Conservation (phyloP, 257 asterid species). For the Craterostigma plantagineum region DNA sequence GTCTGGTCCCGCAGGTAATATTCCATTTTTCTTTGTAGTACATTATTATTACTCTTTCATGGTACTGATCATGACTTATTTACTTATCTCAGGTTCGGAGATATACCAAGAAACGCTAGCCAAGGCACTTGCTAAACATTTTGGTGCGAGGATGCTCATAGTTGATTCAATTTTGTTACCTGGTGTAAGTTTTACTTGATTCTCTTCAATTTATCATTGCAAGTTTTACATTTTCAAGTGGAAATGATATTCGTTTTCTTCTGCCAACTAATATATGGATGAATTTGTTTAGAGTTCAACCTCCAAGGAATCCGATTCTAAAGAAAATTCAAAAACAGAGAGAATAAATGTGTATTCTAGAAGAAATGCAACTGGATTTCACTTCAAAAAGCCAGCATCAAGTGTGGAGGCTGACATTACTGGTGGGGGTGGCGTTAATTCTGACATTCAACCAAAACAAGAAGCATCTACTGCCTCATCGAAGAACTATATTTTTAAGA, state of each 20-base stretch:
- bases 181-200: slow-evolving; percentile 31
- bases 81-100: slow-evolving; percentile 54
- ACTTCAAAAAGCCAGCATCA: slow-evolving; percentile 57
- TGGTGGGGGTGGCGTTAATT: slow-evolving; percentile 33
- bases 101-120: slow-evolving; percentile 87
- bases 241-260: neutral
- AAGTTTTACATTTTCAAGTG: neutral
- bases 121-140: slow-evolving; percentile 72
- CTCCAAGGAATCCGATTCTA: slow-evolving; percentile 50
- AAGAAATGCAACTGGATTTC: slow-evolving; percentile 34
- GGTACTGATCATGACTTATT: neutral
- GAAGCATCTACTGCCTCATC: slow-evolving; percentile 76
- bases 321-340: slow-evolving; percentile 53
- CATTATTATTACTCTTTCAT: neutral
- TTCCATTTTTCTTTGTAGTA: slow-evolving; percentile 7
- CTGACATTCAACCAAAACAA: slow-evolving; percentile 60
- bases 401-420: slow-evolving; percentile 62
- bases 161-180: slow-evolving; percentile 51
- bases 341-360: slow-evolving; percentile 44
- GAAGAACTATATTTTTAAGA: slow-evolving; percentile 19
- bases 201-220: neutral
- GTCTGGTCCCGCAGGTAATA: slow-evolving; percentile 82
- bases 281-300: slow-evolving; percentile 36
- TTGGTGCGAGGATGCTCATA: slow-evolving; percentile 71
- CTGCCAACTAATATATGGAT: neutral